Conservation (phyloP, 2,329 filamentous ascomycete genomes). For the Zalaria obscura region DNA sequence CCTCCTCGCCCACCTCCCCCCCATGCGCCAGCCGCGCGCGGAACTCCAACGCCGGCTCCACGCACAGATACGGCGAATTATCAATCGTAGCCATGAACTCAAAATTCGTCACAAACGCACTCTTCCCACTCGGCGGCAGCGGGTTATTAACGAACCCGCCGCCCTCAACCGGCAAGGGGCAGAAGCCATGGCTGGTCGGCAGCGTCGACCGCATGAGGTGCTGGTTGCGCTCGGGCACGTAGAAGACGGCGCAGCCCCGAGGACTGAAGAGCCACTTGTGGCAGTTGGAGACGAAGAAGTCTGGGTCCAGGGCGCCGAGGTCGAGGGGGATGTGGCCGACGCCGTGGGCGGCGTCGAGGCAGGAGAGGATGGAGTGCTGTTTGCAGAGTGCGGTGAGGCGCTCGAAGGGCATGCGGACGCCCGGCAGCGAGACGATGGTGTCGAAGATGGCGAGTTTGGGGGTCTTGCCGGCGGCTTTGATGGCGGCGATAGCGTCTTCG, state of each 20-base stretch:
- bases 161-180: constrained; percentile 25
- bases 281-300: constrained; percentile 78
- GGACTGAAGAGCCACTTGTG: constrained; percentile 85
- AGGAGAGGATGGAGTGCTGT: constrained; percentile 52
- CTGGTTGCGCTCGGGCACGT: constrained; percentile 67
- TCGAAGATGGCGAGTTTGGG: constrained; percentile 64
- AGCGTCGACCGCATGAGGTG: constrained; percentile 57
- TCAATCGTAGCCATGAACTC: constrained; percentile 33
- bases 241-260: constrained; percentile 65
- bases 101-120: constrained; percentile 31
- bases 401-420: constrained; percentile 68
- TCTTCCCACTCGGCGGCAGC: constrained; percentile 32
- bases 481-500: constrained; percentile 38
- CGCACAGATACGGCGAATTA: constrained; percentile 54
- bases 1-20: constrained; percentile 48
- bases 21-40: constrained; percentile 31
- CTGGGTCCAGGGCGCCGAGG: constrained; percentile 51
- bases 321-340: constrained; percentile 67
- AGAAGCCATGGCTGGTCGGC: constrained; percentile 69
- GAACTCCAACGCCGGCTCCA: constrained; percentile 59
- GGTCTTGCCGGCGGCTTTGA: constrained; percentile 42
- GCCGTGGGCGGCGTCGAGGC: constrained; percentile 76
- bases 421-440: constrained; percentile 64
- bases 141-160: constrained; percentile 17
- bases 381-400: constrained; percentile 48